Evolutionary conservation across 139 green algal species (phyloP).

Genomic region (Mesotaenium endlicherianum): DNA sequence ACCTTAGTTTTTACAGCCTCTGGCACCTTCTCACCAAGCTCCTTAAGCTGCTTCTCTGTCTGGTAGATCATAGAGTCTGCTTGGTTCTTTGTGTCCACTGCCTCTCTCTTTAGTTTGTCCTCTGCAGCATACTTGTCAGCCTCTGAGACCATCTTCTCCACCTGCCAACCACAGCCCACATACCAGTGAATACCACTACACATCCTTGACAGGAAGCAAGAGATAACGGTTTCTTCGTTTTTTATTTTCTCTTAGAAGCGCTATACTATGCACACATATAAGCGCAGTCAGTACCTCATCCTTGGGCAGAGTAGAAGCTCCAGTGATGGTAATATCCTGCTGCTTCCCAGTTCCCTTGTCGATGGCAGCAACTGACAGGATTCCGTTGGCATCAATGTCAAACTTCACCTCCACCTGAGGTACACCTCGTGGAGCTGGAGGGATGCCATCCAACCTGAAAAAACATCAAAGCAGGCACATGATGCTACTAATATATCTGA

Average conservation of each 20-base stretch:
- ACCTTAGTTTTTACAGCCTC: slow-evolving; percentile 64
- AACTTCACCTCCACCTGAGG: slow-evolving; percentile 98
- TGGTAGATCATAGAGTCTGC: slow-evolving; percentile 59
- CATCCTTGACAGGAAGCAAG: background rate
- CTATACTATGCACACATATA: too few relatives aligned
- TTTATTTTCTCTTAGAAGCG: background rate
- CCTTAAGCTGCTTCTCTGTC: slow-evolving; percentile 97
- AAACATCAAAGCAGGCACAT: background rate
- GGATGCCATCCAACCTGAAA: slow-evolving; percentile 95
- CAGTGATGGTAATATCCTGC: slow-evolving; percentile 98
- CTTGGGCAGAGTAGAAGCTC: slow-evolving; percentile 71
- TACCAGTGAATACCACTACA: background rate
- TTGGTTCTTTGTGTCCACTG: slow-evolving; percentile 94
- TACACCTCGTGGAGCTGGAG: slow-evolving; percentile 88
- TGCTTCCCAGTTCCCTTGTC: slow-evolving; percentile 94
- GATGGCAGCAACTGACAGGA: slow-evolving; percentile 86
- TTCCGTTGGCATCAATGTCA: slow-evolving; percentile 99
- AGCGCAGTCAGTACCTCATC: slow-evolving; percentile 58
- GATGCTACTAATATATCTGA: background rate
- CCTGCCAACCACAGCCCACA: slow-evolving; percentile 38
- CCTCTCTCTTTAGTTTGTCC: slow-evolving; percentile 89
- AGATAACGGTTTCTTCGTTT: background rate
- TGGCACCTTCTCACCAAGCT: slow-evolving; percentile 87
- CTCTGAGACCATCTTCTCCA: slow-evolving; percentile 95
- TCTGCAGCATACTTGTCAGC: slow-evolving; percentile 87